These are phyloP conservation scores for Stemphylium beticola DNA, from an alignment of 2,329 filamentous ascomycete species.

Conservation along the genomic window DNA sequence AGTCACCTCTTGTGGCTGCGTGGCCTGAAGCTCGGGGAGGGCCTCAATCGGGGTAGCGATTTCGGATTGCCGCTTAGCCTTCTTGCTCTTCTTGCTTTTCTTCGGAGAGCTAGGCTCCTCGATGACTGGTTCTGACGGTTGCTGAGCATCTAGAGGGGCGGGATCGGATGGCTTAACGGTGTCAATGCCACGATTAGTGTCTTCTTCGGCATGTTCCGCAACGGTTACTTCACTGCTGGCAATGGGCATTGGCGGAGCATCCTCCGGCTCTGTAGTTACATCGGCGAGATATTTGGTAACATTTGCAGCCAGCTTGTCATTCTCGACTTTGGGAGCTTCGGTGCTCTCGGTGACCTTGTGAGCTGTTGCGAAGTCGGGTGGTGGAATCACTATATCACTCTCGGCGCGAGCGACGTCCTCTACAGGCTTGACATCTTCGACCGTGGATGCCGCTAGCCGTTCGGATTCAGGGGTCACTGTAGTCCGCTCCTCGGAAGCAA, in stretches of 20 bases:
- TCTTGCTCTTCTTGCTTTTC: constrained; percentile 39
- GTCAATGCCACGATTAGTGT: neutral
- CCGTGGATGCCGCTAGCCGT: neutral
- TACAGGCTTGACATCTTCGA: neutral
- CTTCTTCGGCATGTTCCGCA: neutral
- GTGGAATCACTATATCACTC: neutral
- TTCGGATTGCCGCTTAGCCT: constrained; percentile 30
- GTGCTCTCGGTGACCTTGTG: neutral
- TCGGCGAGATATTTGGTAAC: neutral
- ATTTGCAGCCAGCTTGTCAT: neutral
- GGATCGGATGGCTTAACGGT: neutral
- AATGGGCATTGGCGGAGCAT: neutral
- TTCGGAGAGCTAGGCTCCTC: constrained; percentile 13
- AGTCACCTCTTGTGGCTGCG: constrained; percentile 2
- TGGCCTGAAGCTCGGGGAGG: neutral
- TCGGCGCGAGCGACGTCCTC: neutral
- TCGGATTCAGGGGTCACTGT: neutral
- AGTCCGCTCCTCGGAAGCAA: neutral
- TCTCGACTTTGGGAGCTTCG: neutral
- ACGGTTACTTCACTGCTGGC: neutral
- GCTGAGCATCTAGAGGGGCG: neutral
- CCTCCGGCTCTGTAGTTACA: neutral
- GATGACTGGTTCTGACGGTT: neutral
- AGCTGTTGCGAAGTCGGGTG: neutral
- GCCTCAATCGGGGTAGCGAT: constrained; percentile 9